phyloP scores from a whole-genome alignment of 2,329 filamentous ascomycete genomes.

The Lachnellula cervina region DNA sequence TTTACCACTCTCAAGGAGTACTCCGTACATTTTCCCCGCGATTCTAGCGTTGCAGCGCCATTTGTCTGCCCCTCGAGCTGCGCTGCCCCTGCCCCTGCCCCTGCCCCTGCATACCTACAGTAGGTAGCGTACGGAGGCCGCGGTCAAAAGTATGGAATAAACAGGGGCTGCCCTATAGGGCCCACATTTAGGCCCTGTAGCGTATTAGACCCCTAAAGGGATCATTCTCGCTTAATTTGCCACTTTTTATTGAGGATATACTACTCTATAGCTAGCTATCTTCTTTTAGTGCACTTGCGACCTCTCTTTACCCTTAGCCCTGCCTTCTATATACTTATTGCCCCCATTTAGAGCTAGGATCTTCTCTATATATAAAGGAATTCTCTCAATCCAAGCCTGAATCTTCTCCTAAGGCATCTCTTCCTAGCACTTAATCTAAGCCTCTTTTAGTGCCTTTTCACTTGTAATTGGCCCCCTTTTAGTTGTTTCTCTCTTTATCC shows the following conservation, averaged over 20 bases:
- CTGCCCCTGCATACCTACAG: too few relatives aligned
- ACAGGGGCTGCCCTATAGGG: too few relatives aligned
- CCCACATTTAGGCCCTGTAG: too few relatives aligned
- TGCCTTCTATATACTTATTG: neutral
- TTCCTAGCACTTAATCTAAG: slow-evolving; percentile 13
- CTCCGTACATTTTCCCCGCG: neutral
- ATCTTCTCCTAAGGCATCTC: slow-evolving; percentile 19
- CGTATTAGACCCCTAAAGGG: too few relatives aligned
- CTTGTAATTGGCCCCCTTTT: slow-evolving; percentile 8
- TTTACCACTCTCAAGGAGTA: neutral
- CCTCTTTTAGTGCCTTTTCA: slow-evolving; percentile 6
- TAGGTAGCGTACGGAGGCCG: too few relatives aligned
- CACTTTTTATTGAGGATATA: too few relatives aligned
- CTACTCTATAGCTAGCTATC: too few relatives aligned
- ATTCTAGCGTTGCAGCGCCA: too few relatives aligned
- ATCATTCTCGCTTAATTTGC: too few relatives aligned
- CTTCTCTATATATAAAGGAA: neutral
- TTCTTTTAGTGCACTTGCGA: neutral
- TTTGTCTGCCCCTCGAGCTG: too few relatives aligned
- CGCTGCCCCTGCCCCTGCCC: too few relatives aligned
- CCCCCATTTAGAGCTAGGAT: neutral
- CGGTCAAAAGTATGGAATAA: too few relatives aligned
- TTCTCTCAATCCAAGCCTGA: slow-evolving; percentile 5
- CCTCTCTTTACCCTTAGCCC: neutral
- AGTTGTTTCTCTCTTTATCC: slow-evolving; percentile 19